phyloP scores from a whole-genome alignment of 148 eudicot genomes.

The Camellia sinensis region DNA sequence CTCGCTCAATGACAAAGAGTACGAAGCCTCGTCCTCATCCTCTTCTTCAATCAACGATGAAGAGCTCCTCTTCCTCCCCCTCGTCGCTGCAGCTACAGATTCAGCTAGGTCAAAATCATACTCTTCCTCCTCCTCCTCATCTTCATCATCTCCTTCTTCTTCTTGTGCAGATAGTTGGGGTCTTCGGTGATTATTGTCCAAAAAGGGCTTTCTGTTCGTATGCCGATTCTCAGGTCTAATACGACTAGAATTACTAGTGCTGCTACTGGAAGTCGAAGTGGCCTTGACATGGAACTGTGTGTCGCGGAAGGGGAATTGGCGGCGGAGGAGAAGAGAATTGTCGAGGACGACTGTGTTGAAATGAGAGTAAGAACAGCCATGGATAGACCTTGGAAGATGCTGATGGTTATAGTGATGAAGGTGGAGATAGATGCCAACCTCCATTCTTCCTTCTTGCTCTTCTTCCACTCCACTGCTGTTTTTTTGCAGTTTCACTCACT shows the following conservation, averaged over 20 bases:
- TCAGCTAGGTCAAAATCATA: background rate
- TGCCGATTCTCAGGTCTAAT: background rate
- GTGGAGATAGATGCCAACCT: slow-evolving; percentile 18
- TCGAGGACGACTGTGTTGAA: background rate
- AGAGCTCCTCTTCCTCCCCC: slow-evolving; percentile 20
- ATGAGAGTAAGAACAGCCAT: background rate
- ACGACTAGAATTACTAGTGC: background rate
- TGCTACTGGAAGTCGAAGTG: background rate
- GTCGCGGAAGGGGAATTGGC: background rate
- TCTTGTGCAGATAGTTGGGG: background rate
- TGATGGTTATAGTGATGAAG: background rate
- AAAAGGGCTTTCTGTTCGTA: background rate
- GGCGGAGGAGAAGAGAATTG: slow-evolving; percentile 12
- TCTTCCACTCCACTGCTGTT: background rate
- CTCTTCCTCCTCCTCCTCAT: slow-evolving; percentile 3
- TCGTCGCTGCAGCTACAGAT: slow-evolving; percentile 26
- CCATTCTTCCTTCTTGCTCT: slow-evolving; percentile 8
- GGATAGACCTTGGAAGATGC: background rate
- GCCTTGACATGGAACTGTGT: background rate
- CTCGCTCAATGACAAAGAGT: slow-evolving; percentile 59
- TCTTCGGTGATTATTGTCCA: background rate
- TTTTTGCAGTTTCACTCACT: background rate
- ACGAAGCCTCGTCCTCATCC: slow-evolving; percentile 24
- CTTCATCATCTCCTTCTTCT: background rate
- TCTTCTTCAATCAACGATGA: slow-evolving; percentile 28